Evolutionary conservation across 768 basidiomycete species (phyloP).

Genomic region (Suillus americanus): DNA sequence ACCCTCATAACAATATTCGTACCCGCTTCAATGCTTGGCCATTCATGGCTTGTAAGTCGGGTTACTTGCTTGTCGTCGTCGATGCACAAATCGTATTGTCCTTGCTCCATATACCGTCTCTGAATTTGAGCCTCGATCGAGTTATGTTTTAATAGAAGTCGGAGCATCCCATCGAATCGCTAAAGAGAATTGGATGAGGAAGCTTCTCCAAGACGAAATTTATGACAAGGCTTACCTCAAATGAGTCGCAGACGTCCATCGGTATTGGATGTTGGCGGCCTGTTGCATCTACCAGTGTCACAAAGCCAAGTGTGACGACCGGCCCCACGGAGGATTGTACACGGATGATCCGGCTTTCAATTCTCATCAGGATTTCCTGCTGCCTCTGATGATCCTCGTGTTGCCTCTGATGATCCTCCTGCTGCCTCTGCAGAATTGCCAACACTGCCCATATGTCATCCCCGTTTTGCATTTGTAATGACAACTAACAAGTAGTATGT

Average conservation of each 20-base stretch:
- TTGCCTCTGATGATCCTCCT: too few species aligned
- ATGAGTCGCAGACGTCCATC: conserved; percentile 25
- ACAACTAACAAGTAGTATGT: not conserved
- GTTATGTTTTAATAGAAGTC: conserved; percentile 15
- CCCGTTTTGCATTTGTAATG: not conserved
- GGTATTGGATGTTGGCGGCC: conserved; percentile 21
- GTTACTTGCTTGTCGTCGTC: not conserved
- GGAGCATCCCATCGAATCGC: conserved; percentile 7
- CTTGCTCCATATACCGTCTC: conserved; percentile 21
- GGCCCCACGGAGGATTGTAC: not conserved
- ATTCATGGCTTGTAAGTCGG: not conserved
- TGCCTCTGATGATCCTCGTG: not conserved
- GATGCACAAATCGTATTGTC: conserved; percentile 21
- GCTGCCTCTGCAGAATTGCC: not conserved
- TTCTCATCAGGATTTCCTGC: not conserved
- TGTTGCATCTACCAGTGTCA: not conserved
- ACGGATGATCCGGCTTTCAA: not conserved
- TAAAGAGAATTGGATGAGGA: not conserved
- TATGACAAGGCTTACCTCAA: conserved; percentile 15
- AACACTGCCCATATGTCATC: not conserved
- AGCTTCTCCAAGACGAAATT: not conserved
- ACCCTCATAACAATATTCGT: conserved; percentile 26
- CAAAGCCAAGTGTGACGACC: not conserved
- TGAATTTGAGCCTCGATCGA: conserved; percentile 17
- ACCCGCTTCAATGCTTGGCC: conserved; percentile 17